These are phyloP conservation scores for Scheffersomyces stipitis DNA, from an alignment of 805 yeast species.

Conservation along the genomic window DNA sequence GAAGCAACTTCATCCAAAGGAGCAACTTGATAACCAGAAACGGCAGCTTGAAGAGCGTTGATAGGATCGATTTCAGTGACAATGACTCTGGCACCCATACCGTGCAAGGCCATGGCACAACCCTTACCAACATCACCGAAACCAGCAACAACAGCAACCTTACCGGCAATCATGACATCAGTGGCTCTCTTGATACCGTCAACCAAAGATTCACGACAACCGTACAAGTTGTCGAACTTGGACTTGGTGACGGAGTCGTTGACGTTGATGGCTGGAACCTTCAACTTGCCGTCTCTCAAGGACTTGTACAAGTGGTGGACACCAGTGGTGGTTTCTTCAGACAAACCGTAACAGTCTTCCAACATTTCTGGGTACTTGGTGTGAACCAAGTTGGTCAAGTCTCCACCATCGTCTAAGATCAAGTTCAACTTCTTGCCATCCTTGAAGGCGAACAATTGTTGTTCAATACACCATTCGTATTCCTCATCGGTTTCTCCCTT, in stretches of 20 bases:
- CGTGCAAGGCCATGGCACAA: slow-evolving; percentile 97
- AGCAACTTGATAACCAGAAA: slow-evolving; percentile 95
- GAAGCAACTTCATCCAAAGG: slow-evolving; percentile 93
- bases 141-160: slow-evolving; percentile 98
- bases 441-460: slow-evolving; percentile 97
- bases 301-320: slow-evolving; percentile 98
- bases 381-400: slow-evolving; percentile 93
- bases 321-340: slow-evolving; percentile 99
- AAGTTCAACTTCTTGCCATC: slow-evolving; percentile 92
- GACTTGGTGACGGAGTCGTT: slow-evolving; percentile 99
- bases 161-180: slow-evolving; percentile 99
- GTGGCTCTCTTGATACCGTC: slow-evolving; percentile 99
- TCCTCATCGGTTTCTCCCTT: slow-evolving; percentile 99
- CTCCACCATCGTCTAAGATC: slow-evolving; percentile 99
- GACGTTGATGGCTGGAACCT: slow-evolving; percentile 99
- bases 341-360: slow-evolving; percentile 90
- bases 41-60: slow-evolving; percentile 99
- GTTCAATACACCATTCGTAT: slow-evolving; percentile 98
- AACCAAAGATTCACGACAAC: slow-evolving; percentile 97
- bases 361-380: slow-evolving; percentile 98
- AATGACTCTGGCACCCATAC: slow-evolving; percentile 99
- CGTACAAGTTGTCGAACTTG: slow-evolving; percentile 98
- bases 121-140: slow-evolving; percentile 99
- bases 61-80: slow-evolving; percentile 98
- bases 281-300: slow-evolving; percentile 82